phyloP scores from a whole-genome alignment of 2,329 filamentous ascomycete species.

The Balansia obtecta region DNA sequence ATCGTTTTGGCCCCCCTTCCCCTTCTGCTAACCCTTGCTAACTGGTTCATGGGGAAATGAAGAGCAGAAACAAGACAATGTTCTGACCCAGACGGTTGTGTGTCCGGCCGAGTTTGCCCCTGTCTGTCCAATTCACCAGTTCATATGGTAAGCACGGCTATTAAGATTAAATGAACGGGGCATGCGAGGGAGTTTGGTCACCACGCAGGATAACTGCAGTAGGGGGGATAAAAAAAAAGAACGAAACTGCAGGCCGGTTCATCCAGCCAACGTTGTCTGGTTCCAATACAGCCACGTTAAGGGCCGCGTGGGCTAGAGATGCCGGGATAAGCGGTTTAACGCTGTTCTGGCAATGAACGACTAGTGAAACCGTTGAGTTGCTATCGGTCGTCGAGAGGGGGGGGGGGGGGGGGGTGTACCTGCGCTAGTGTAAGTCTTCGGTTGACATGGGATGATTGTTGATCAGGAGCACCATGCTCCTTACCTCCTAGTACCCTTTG shows the following conservation, averaged over 20 bases:
- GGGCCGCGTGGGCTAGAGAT: background rate
- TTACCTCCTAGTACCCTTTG: background rate
- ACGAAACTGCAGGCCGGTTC: background rate
- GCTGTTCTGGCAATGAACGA: background rate
- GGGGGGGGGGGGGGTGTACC: too few relatives aligned
- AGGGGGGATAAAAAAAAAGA: background rate
- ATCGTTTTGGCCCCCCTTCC: background rate
- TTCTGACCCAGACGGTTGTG: background rate
- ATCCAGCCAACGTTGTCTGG: slow-evolving; percentile 7
- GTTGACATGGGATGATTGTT: background rate
- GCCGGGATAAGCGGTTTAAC: slow-evolving; percentile 1
- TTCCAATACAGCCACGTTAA: slow-evolving; percentile 4
- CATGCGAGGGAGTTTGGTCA: background rate
- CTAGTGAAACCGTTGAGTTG: background rate
- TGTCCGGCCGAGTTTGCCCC: background rate
- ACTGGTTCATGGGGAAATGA: slow-evolving; percentile 10
- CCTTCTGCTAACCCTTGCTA: slow-evolving; percentile 1
- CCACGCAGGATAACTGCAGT: background rate
- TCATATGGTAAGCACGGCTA: background rate
- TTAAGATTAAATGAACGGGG: background rate
- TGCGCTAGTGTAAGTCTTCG: slow-evolving; percentile 5
- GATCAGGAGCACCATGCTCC: background rate
- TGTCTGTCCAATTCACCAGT: slow-evolving; percentile 1
- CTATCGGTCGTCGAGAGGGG: background rate
- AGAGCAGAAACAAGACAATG: slow-evolving; percentile 6